Percentiles rank a stretch among this genome's conserved stretches.
These are phyloP conservation scores for Talaromyces nanjingensis DNA, from an alignment of 495 filamentous ascomycete genomes.

Conservation along the genomic window DNA sequence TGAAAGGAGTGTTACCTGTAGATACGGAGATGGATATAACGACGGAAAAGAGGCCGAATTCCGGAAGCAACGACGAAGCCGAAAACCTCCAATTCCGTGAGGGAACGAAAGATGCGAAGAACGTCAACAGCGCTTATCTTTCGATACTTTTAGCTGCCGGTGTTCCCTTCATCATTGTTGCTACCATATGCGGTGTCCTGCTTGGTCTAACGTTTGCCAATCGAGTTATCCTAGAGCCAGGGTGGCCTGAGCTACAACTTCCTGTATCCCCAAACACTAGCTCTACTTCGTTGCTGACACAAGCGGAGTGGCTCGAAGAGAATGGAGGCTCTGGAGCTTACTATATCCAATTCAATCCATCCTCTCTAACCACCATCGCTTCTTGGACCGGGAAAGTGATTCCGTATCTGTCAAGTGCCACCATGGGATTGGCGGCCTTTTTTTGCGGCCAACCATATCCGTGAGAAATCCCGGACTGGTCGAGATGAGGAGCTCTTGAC, in stretches of 20 bases:
- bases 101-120: not conserved
- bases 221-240: constrained; percentile 4
- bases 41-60: not conserved
- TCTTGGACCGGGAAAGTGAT: constrained; percentile 3
- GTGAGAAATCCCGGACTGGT: not conserved
- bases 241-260: constrained; percentile 5
- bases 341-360: constrained; percentile 3
- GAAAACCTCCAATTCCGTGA: not conserved
- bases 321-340: constrained; percentile 4
- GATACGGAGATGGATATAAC: constrained; percentile 2
- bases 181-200: constrained; percentile 2
- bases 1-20: not conserved
- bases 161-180: constrained; percentile 5
- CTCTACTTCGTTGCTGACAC: constrained; percentile 1
- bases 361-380: constrained; percentile 3
- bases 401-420: constrained; percentile 4
- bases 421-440: constrained; percentile 4
- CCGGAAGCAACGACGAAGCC: constrained; percentile 1
- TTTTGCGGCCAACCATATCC: constrained; percentile 5
- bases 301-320: not conserved
- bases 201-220: constrained; percentile 5
- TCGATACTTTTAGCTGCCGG: constrained; percentile 4
- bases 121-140: not conserved
- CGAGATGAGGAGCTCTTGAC: constrained; percentile 5
- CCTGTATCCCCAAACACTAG: constrained; percentile 4